phyloP scores from a whole-genome alignment of 1,139 yeast species.

The Candida tetrigidarum region DNA sequence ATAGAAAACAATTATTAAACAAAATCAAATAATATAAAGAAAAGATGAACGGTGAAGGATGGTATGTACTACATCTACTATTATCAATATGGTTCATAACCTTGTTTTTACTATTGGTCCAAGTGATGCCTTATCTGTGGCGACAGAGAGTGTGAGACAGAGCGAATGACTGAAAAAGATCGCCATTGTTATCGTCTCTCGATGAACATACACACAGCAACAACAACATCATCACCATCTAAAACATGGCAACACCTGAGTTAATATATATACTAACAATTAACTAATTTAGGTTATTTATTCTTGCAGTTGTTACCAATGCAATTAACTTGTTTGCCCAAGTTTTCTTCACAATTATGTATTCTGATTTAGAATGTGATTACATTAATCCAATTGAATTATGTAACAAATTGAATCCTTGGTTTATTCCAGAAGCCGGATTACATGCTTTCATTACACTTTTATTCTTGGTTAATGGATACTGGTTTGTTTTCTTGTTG shows the following conservation, averaged over 20 bases:
- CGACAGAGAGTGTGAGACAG: too few species aligned
- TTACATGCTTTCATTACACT: slow-evolving; percentile 76
- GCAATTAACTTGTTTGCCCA: slow-evolving; percentile 88
- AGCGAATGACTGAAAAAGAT: too few species aligned
- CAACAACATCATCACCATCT: too few species aligned
- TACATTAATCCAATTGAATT: slow-evolving; percentile 97
- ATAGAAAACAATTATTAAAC: too few species aligned
- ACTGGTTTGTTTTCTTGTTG: slow-evolving; percentile 88
- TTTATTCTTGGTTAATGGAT: slow-evolving; percentile 83
- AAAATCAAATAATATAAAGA: too few species aligned
- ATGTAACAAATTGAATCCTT: slow-evolving; percentile 89
- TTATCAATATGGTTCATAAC: neutral
- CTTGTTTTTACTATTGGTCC: too few species aligned
- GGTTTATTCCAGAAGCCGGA: slow-evolving; percentile 90
- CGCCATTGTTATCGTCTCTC: too few species aligned
- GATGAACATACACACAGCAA: too few species aligned
- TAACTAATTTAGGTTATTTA: slow-evolving; percentile 76
- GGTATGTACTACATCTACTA: slow-evolving; percentile 12
- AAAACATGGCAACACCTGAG: too few species aligned
- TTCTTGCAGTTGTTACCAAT: slow-evolving; percentile 83
- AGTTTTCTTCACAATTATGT: slow-evolving; percentile 92
- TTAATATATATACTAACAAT: too few species aligned
- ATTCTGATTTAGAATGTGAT: slow-evolving; percentile 92
- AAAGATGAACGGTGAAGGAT: slow-evolving; percentile 18
- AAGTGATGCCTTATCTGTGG: too few species aligned